These are phyloP conservation scores for Cryptococcus sp. DNA, from an alignment of 1,284 basidiomycete genomes.

Conservation along the genomic window DNA sequence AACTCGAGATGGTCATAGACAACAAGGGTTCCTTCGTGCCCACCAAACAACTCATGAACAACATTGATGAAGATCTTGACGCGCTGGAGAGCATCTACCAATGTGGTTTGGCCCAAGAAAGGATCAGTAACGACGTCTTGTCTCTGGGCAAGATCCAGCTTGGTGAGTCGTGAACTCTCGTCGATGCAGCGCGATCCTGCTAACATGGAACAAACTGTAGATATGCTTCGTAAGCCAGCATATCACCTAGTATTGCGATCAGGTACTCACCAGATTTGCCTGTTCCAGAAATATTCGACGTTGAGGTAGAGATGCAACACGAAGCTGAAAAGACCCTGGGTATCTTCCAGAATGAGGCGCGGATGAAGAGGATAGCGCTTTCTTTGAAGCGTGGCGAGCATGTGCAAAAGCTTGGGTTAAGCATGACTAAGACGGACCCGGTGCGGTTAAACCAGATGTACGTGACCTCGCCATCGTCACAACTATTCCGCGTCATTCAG, in stretches of 20 bases:
- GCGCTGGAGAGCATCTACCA: slow-evolving; percentile 50
- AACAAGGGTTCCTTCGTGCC: slow-evolving; percentile 36
- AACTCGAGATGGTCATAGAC: slow-evolving; percentile 30
- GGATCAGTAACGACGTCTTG: slow-evolving; percentile 55
- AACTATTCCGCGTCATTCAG: neutral
- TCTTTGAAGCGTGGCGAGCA: slow-evolving; percentile 31
- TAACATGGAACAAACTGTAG: slow-evolving; percentile 9
- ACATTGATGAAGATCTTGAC: slow-evolving; percentile 52
- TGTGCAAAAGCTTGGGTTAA: slow-evolving; percentile 24
- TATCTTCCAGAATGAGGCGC: slow-evolving; percentile 53
- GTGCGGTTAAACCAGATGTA: slow-evolving; percentile 48
- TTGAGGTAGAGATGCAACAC: slow-evolving; percentile 45
- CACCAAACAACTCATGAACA: slow-evolving; percentile 41
- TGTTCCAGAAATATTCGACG: slow-evolving; percentile 39
- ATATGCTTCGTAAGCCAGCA: slow-evolving; percentile 37
- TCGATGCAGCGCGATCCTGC: neutral
- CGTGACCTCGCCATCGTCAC: slow-evolving; percentile 3
- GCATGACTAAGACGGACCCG: slow-evolving; percentile 42
- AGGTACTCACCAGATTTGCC: neutral
- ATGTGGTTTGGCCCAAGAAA: slow-evolving; percentile 53
- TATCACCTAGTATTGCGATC: neutral
- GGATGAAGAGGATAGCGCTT: slow-evolving; percentile 48
- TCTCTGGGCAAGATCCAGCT: slow-evolving; percentile 55
- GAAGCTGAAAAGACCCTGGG: slow-evolving; percentile 48
- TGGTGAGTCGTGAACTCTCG: slow-evolving; percentile 16